phyloP scores from a whole-genome alignment of 208 protist genomes.

The Leishmania tropica region DNA sequence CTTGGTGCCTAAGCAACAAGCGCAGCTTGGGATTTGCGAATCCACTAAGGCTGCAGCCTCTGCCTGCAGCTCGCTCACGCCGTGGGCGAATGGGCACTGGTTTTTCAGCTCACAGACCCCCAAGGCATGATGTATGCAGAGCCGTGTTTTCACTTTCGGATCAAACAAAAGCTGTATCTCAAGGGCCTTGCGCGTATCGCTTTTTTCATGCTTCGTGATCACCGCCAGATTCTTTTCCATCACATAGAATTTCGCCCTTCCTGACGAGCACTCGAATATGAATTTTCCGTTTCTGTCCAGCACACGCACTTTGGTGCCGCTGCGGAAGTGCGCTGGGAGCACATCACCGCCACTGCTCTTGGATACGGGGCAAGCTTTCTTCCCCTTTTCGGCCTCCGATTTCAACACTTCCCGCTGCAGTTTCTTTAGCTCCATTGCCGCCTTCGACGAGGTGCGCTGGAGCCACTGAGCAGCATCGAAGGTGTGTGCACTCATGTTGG shows the following conservation, averaged over 20 bases:
- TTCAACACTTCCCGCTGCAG: constrained; percentile 13
- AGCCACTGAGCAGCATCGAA: constrained; percentile 32
- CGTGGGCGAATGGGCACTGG: constrained; percentile 59
- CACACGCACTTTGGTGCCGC: constrained; percentile 30
- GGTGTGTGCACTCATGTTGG: neutral
- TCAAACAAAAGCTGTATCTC: constrained; percentile 60
- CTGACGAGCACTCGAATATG: constrained; percentile 43
- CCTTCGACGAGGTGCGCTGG: neutral
- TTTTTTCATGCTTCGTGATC: constrained; percentile 23
- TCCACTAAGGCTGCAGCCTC: constrained; percentile 28
- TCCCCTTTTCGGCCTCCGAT: neutral
- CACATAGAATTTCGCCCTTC: constrained; percentile 48
- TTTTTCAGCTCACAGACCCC: constrained; percentile 34
- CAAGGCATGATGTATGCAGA: constrained; percentile 44
- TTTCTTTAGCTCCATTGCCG: constrained; percentile 29
- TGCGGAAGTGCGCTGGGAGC: neutral
- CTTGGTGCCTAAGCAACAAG: constrained; percentile 39
- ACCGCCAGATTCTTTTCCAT: constrained; percentile 42
- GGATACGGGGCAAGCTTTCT: neutral
- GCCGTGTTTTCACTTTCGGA: constrained; percentile 42
- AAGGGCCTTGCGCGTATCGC: constrained; percentile 27
- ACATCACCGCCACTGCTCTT: neutral
- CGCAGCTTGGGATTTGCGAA: constrained; percentile 31
- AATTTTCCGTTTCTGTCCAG: constrained; percentile 39
- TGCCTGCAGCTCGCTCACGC: constrained; percentile 41